Evolutionary conservation across 495 filamentous ascomycete genomes (phyloP).

Genomic region (Chaetomium fimeti): DNA sequence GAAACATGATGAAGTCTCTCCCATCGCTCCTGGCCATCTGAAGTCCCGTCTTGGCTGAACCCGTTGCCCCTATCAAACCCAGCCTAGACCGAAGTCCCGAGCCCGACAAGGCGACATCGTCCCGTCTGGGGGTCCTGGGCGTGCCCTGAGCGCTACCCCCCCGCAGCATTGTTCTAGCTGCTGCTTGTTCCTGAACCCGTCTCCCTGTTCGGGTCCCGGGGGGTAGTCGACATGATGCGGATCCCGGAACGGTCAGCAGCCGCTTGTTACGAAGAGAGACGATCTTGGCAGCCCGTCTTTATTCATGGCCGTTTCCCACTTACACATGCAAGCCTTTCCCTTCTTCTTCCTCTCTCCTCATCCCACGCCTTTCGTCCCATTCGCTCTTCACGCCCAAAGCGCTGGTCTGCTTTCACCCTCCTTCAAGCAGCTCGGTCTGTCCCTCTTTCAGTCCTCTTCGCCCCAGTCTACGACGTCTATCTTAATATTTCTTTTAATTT

Average conservation of each 20-base stretch:
- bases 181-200: constrained; percentile 9
- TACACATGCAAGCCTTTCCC: constrained; percentile 25
- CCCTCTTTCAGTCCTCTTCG: constrained; percentile 26
- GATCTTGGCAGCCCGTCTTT: constrained; percentile 33
- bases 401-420: constrained; percentile 59
- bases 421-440: constrained; percentile 41
- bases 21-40: constrained; percentile 27
- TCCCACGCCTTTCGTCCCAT: constrained; percentile 33
- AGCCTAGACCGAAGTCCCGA: constrained; percentile 11
- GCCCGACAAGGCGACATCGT: constrained; percentile 11
- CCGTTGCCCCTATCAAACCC: neutral
- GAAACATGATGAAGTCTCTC: constrained; percentile 24
- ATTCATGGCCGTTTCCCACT: constrained; percentile 42
- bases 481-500: constrained; percentile 44
- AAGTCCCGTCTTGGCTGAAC: constrained; percentile 16
- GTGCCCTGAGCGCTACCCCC: constrained; percentile 21
- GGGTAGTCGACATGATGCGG: constrained; percentile 25
- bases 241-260: constrained; percentile 38
- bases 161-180: constrained; percentile 16
- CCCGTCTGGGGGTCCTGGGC: constrained; percentile 4
- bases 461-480: constrained; percentile 31
- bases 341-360: constrained; percentile 30
- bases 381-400: constrained; percentile 45
- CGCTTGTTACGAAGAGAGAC: constrained; percentile 23
- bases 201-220: constrained; percentile 1